Evolutionary conservation across 2,329 filamentous ascomycete species (phyloP).

Genomic region (Paracamarosporium sp.): DNA sequence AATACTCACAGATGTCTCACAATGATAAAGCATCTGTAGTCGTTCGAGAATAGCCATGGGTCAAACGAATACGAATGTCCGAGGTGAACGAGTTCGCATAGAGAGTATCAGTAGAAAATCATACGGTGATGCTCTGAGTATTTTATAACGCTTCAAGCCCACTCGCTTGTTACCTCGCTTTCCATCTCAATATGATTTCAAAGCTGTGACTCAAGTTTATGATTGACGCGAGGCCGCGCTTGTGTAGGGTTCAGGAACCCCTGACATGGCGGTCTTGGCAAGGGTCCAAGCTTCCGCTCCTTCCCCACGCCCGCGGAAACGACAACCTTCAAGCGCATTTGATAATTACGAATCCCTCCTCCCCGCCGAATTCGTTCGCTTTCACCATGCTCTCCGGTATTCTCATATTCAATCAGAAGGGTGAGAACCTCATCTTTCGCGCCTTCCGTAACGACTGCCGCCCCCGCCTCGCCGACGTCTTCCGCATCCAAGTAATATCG

Average conservation of each 20-base stretch:
- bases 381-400: conserved; percentile 88
- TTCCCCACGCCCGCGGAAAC: conserved; percentile 1
- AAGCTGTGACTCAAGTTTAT: neutral
- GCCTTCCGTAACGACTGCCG: conserved; percentile 99
- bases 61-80: too few relatives aligned
- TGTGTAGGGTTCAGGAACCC: neutral
- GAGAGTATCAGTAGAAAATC: too few relatives aligned
- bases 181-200: too few relatives aligned
- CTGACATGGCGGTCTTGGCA: neutral
- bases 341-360: neutral
- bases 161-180: too few relatives aligned
- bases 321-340: neutral
- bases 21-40: too few relatives aligned
- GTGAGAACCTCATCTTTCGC: conserved; percentile 99
- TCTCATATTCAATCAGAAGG: conserved; percentile 98
- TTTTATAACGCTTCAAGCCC: too few relatives aligned
- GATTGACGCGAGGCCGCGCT: neutral
- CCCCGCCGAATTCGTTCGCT: neutral
- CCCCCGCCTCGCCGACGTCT: conserved; percentile 95
- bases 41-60: too few relatives aligned
- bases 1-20: too few relatives aligned
- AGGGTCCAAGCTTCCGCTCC: conserved; percentile 4
- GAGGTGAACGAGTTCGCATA: too few relatives aligned
- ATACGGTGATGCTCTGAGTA: too few relatives aligned
- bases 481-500: conserved; percentile 98